Conservation (phyloP, 2,329 filamentous ascomycete genomes). For the Fusarium kyushuense region DNA sequence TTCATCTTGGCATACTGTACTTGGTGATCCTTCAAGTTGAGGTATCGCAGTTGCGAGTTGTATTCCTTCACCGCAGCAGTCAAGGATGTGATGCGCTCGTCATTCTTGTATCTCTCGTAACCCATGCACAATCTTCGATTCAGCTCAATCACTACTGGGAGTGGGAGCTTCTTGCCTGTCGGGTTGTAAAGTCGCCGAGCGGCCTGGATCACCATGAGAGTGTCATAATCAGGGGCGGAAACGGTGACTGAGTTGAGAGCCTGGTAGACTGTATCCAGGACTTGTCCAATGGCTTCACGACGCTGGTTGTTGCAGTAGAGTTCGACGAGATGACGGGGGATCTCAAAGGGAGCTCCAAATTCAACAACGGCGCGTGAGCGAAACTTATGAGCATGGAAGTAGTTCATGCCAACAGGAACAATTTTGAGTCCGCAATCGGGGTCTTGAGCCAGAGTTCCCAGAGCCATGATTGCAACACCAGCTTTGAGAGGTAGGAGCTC, state of each 20-base stretch:
- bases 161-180: slow-evolving; percentile 90
- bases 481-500: slow-evolving; percentile 94
- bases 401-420: slow-evolving; percentile 98
- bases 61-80: slow-evolving; percentile 83
- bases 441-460: slow-evolving; percentile 86
- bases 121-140: slow-evolving; percentile 92
- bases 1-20: slow-evolving; percentile 91
- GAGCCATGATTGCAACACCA: slow-evolving; percentile 96
- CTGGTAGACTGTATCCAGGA: slow-evolving; percentile 89
- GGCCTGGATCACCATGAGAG: slow-evolving; percentile 95
- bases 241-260: slow-evolving; percentile 89
- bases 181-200: slow-evolving; percentile 93
- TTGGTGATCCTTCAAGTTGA: slow-evolving; percentile 93
- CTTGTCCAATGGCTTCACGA: slow-evolving; percentile 85
- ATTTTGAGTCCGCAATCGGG: slow-evolving; percentile 93
- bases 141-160: slow-evolving; percentile 93
- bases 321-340: slow-evolving; percentile 83
- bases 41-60: slow-evolving; percentile 85
- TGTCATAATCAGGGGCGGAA: slow-evolving; percentile 93
- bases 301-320: slow-evolving; percentile 87
- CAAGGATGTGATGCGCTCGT: slow-evolving; percentile 82
- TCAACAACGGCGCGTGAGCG: slow-evolving; percentile 95
- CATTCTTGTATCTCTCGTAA: slow-evolving; percentile 92
- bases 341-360: slow-evolving; percentile 89
- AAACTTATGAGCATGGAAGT: slow-evolving; percentile 99